Conservation (phyloP, 495 filamentous ascomycete genomes). For the Xylaria venustula region DNA sequence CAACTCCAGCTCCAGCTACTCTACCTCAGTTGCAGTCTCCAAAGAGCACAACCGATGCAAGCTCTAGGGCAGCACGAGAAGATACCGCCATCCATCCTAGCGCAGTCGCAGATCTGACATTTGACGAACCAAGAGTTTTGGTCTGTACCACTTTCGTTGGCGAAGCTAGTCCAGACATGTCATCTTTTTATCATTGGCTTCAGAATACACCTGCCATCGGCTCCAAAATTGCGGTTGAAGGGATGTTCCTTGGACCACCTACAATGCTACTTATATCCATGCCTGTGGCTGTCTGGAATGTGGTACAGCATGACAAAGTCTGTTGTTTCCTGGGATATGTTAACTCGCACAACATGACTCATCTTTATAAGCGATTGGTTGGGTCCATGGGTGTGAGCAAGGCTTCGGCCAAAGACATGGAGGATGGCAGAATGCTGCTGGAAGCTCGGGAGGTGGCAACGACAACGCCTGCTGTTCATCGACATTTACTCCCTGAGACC, state of each 20-base stretch:
- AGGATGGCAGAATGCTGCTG: slow-evolving; percentile 49
- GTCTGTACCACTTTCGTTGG: slow-evolving; percentile 58
- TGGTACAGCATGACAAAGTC: slow-evolving; percentile 56
- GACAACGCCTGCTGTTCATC: slow-evolving; percentile 24
- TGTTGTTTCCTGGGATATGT: slow-evolving; percentile 57
- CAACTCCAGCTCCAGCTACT: slow-evolving; percentile 24
- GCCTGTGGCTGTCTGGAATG: slow-evolving; percentile 54
- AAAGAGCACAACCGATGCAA: slow-evolving; percentile 35
- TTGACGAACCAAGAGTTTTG: slow-evolving; percentile 52
- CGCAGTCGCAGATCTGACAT: slow-evolving; percentile 46
- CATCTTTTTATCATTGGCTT: slow-evolving; percentile 57
- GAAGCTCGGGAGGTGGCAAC: slow-evolving; percentile 40
- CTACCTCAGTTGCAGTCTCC: slow-evolving; percentile 42
- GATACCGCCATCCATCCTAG: slow-evolving; percentile 38
- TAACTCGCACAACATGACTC: slow-evolving; percentile 57
- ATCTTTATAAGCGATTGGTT: slow-evolving; percentile 53
- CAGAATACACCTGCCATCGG: slow-evolving; percentile 46
- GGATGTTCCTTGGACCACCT: slow-evolving; percentile 58
- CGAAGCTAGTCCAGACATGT: slow-evolving; percentile 57
- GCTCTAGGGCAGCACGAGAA: slow-evolving; percentile 32
- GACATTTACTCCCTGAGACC: slow-evolving; percentile 33
- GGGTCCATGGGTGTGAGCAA: slow-evolving; percentile 35
- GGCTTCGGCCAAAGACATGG: slow-evolving; percentile 43
- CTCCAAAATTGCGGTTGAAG: slow-evolving; percentile 54
- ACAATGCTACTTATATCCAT: slow-evolving; percentile 58